A percentile compares a stretch with the other conserved stretches of the same genome.
Evolutionary conservation across 73 alveolate genomes (phyloP).

Genomic region (Paramecium octaurelia): DNA sequence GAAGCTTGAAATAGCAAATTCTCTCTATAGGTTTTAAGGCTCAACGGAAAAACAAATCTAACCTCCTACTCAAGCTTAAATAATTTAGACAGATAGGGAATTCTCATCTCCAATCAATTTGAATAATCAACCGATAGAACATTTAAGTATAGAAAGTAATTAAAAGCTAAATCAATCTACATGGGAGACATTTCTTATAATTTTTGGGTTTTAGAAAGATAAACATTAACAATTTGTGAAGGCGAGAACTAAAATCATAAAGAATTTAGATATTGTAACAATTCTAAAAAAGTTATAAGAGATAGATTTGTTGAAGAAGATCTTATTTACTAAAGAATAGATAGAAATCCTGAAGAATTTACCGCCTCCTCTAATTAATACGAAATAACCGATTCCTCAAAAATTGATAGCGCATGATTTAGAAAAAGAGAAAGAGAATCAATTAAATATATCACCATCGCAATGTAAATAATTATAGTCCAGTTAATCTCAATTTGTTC

Average conservation of each 20-base stretch:
- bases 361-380: not conserved
- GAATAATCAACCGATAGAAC: not conserved
- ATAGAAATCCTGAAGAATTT: not conserved
- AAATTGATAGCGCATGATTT: not conserved
- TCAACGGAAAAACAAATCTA: not conserved
- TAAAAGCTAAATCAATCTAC: not conserved
- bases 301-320: not conserved
- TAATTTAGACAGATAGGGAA: not conserved
- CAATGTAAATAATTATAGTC: not conserved
- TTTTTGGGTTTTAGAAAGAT: not conserved
- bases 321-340: not conserved
- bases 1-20: not conserved
- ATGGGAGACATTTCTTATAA: not conserved
- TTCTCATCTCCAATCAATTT: not conserved
- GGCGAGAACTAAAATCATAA: not conserved
- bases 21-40: not conserved
- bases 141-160: not conserved
- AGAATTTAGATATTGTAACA: not conserved
- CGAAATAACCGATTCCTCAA: not conserved
- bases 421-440: not conserved
- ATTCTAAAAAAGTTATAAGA: not conserved
- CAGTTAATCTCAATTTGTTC: not conserved
- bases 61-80: not conserved
- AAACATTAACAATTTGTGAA: not conserved
- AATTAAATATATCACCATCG: not conserved